phyloP scores from a whole-genome alignment of 768 basidiomycete genomes.

The Trichaptum fuscoviolaceum region DNA sequence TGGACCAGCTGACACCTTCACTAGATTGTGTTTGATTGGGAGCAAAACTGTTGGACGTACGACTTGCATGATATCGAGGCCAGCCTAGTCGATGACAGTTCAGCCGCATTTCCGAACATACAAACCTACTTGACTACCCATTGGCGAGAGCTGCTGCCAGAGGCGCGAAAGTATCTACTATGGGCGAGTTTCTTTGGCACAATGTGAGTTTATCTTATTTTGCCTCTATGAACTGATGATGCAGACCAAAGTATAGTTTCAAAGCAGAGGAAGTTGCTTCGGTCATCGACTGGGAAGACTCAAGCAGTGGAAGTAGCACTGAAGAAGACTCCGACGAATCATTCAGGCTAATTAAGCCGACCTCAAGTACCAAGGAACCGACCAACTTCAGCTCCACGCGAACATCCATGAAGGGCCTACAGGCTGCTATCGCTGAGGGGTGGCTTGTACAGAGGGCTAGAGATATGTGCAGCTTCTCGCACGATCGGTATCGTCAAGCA shows the following conservation, averaged over 20 bases:
- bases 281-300: constrained; percentile 72
- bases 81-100: constrained; percentile 41
- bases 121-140: constrained; percentile 55
- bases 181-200: constrained; percentile 75
- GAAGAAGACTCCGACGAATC: constrained; percentile 38
- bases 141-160: constrained; percentile 54
- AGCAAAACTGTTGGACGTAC: constrained; percentile 62
- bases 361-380: constrained; percentile 38
- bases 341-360: constrained; percentile 49
- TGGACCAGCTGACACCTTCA: background rate
- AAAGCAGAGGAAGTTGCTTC: constrained; percentile 68
- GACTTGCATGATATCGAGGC: constrained; percentile 53
- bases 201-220: constrained; percentile 37
- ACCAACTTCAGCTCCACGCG: constrained; percentile 31
- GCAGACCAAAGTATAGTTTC: constrained; percentile 37
- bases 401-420: constrained; percentile 62
- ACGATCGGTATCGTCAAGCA: constrained; percentile 72
- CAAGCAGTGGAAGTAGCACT: constrained; percentile 39
- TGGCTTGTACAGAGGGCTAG: constrained; percentile 69
- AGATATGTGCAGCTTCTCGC: constrained; percentile 73
- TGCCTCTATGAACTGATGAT: background rate
- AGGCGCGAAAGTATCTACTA: constrained; percentile 58
- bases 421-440: constrained; percentile 62
- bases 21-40: constrained; percentile 63
- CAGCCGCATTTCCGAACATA: constrained; percentile 39